A percentile compares a stretch with the other conserved stretches of the same genome.
These are phyloP conservation scores for Botrytis tulipae DNA, from an alignment of 2,329 filamentous ascomycete genomes.

Conservation along the genomic window DNA sequence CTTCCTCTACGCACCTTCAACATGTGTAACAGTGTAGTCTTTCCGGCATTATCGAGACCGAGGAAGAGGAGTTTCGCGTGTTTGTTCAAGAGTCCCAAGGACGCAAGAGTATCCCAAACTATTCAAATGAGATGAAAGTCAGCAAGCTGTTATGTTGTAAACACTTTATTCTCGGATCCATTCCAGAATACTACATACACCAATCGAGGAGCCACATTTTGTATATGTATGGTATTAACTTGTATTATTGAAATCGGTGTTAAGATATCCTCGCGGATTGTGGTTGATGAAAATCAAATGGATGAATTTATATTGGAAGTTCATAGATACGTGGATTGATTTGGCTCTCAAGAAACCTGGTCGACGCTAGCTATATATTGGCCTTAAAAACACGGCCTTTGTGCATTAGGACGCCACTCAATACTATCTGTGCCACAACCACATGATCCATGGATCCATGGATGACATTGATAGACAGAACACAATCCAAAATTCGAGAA, in stretches of 20 bases:
- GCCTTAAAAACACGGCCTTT: background rate
- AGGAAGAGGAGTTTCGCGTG: slow-evolving; percentile 93
- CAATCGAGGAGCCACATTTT: slow-evolving; percentile 92
- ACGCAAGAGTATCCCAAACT: slow-evolving; percentile 90
- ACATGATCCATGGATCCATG: background rate
- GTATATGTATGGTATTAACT: slow-evolving; percentile 21
- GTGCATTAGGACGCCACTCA: background rate
- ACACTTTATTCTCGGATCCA: slow-evolving; percentile 13
- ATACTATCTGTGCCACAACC: slow-evolving; percentile 1
- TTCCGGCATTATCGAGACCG: slow-evolving; percentile 90
- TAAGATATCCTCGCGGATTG: slow-evolving; percentile 14
- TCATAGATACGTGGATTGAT: slow-evolving; percentile 23
- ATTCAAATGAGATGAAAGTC: slow-evolving; percentile 34
- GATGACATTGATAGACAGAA: background rate
- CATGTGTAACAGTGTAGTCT: slow-evolving; percentile 93
- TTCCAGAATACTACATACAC: slow-evolving; percentile 61
- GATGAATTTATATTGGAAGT: slow-evolving; percentile 18
- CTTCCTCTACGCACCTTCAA: slow-evolving; percentile 67
- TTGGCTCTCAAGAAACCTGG: slow-evolving; percentile 19
- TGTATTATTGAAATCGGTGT: slow-evolving; percentile 13
- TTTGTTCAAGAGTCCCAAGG: slow-evolving; percentile 88
- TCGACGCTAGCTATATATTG: slow-evolving; percentile 19
- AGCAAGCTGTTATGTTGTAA: slow-evolving; percentile 30
- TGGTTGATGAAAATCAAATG: slow-evolving; percentile 11
- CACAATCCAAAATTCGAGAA: background rate